Evolutionary conservation across 2,329 filamentous ascomycete genomes (phyloP).

Genomic region (Cladosporium cucumerinum): DNA sequence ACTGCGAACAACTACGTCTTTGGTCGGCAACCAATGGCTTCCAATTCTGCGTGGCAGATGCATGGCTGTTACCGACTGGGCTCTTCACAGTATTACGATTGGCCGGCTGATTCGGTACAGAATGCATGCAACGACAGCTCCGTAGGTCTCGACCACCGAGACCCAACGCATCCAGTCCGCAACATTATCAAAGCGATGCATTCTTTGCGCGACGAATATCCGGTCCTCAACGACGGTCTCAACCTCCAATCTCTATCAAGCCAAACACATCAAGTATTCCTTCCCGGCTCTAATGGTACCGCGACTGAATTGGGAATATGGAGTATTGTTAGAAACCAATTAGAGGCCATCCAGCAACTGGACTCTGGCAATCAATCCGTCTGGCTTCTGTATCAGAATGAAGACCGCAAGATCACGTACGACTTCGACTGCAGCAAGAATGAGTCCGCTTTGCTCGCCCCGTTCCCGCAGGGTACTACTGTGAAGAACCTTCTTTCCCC

Average conservation of each 20-base stretch:
- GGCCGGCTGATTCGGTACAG: slow-evolving; percentile 54
- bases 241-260: slow-evolving; percentile 55
- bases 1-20: slow-evolving; percentile 64
- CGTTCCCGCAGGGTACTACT: slow-evolving; percentile 52
- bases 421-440: slow-evolving; percentile 54
- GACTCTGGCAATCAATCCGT: slow-evolving; percentile 44
- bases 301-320: slow-evolving; percentile 27
- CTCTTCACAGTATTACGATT: slow-evolving; percentile 55
- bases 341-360: slow-evolving; percentile 45
- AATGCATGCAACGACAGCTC: slow-evolving; percentile 56
- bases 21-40: slow-evolving; percentile 61
- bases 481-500: slow-evolving; percentile 64
- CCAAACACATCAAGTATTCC: slow-evolving; percentile 49
- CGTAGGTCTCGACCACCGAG: slow-evolving; percentile 59
- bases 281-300: slow-evolving; percentile 52
- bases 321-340: slow-evolving; percentile 37
- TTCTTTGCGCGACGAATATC: slow-evolving; percentile 55
- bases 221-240: slow-evolving; percentile 60
- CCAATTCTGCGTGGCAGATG: slow-evolving; percentile 59
- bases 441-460: slow-evolving; percentile 52
- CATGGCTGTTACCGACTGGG: slow-evolving; percentile 62
- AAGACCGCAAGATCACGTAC: slow-evolving; percentile 50
- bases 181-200: slow-evolving; percentile 62
- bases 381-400: slow-evolving; percentile 54
- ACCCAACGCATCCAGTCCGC: slow-evolving; percentile 59